A percentile compares a stretch with the other conserved stretches of the same genome.
Evolutionary conservation across 2,329 filamentous ascomycete species (phyloP).

Genomic region (Pseudopyricularia javanii): DNA sequence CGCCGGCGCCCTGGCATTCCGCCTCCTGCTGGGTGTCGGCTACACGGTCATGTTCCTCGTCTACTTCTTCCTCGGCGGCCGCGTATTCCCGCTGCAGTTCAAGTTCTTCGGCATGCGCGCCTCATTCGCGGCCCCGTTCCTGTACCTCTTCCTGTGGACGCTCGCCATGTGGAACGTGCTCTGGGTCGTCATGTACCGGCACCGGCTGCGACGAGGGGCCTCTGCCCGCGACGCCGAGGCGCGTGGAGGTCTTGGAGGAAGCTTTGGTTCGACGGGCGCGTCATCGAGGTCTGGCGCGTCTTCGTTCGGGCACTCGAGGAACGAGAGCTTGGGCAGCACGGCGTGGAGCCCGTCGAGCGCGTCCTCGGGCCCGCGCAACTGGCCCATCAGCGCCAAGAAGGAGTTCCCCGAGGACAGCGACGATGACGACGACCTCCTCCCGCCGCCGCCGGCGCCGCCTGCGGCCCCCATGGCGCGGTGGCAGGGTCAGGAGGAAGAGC

Average conservation of each 20-base stretch:
- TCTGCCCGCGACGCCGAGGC: too few species aligned
- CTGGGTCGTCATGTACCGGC: conserved; percentile 3
- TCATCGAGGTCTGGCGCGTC: too few species aligned
- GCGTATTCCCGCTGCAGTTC: conserved; percentile 22
- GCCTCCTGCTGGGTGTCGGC: conserved; percentile 16
- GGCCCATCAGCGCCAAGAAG: background rate
- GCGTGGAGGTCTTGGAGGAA: too few species aligned
- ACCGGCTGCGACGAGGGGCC: background rate
- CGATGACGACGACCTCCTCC: background rate
- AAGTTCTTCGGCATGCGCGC: conserved; percentile 22
- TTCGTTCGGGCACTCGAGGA: background rate
- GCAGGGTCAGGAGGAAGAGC: background rate
- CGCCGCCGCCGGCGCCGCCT: too few species aligned
- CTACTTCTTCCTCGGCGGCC: conserved; percentile 17
- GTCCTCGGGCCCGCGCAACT: background rate
- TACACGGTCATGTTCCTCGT: conserved; percentile 22
- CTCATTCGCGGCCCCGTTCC: conserved; percentile 15
- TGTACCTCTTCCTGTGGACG: conserved; percentile 23
- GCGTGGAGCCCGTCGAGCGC: background rate
- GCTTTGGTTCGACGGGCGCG: too few species aligned
- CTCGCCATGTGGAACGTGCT: conserved; percentile 11
- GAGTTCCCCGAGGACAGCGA: background rate
- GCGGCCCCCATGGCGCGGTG: background rate
- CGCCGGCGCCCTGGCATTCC: conserved; percentile 16
- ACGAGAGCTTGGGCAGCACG: background rate